Base-by-base conservation (phyloP, 148 eudicot species). In the Agrostemma githago region DNA sequence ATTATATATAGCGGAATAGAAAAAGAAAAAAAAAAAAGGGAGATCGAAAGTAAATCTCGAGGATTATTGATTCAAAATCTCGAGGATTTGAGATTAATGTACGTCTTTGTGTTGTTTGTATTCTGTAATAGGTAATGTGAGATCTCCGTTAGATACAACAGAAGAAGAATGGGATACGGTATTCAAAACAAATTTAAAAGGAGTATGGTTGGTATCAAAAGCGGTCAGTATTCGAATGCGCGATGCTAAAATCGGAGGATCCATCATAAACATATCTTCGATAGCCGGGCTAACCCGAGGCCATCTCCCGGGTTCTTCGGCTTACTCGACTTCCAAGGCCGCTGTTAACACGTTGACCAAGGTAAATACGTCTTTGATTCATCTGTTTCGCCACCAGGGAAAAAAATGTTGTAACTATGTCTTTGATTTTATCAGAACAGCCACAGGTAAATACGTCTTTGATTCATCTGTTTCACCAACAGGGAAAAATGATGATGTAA, bases 171-270 rank as follows among this genome's bases (percentile, higher is more conserved):
- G 96, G 96, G 71, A 87, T 21, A 74, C 67, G 21, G 78, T 83
- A 4, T 10, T 83, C 3, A 82, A 46, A 63, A 92, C 93, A 48
- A 90, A 92, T 41, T 56, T 84, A 38, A 86, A 71, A 0, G 93
- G 97, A 20, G 14, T 88, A 20, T 92, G 97, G 96, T 61, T 92
- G 81, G 87, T 90, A 7, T 87, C 96, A 2, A 92, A 90, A 68
- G 75, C 77, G 40, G 87, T 90, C 0, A 79, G 91, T 19, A 61
- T 42, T 61, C 86, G 74, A 37, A 92, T 92, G 97, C 83, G 91
- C 39, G 89, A 84, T 67, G 76, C 84, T 0, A 79, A 82, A 38
- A 66, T 69, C 0, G 90, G 88, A 51, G 97, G 97, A 61, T 84
- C 92, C 0, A 56, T 92, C 39, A 79, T 92, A 60, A 90, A 90